A percentile compares a stretch with the other conserved stretches of the same genome.
Evolutionary conservation across 2,329 filamentous ascomycete species (phyloP).

Genomic region (Neonectria hederae): DNA sequence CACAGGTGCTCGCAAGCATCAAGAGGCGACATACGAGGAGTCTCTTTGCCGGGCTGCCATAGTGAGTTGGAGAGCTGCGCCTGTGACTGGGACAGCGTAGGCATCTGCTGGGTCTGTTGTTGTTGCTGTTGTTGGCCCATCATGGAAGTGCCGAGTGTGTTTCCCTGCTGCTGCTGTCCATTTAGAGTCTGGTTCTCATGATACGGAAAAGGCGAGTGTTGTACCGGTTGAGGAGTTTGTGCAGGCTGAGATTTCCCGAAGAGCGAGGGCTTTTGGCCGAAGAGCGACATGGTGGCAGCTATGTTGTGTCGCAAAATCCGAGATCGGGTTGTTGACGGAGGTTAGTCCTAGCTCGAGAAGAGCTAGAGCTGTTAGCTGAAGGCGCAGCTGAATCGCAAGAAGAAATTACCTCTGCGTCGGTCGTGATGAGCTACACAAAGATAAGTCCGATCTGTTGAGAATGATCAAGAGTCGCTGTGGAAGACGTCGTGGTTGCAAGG

Average conservation of each 20-base stretch:
- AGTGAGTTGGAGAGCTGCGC: constrained; percentile 60
- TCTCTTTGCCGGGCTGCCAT: constrained; percentile 63
- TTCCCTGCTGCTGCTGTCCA: constrained; percentile 50
- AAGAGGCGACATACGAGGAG: constrained; percentile 53
- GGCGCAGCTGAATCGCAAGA: constrained; percentile 1
- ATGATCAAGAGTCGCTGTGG: not conserved
- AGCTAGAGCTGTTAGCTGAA: constrained; percentile 19
- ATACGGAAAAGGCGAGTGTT: constrained; percentile 28
- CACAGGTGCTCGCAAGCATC: not conserved
- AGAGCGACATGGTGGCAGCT: constrained; percentile 48
- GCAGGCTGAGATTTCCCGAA: constrained; percentile 52
- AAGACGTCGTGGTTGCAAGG: constrained; percentile 22
- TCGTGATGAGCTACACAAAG: not conserved
- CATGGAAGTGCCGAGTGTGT: constrained; percentile 42
- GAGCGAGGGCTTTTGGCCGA: constrained; percentile 51
- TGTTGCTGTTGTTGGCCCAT: constrained; percentile 52
- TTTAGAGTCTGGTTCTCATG: constrained; percentile 29
- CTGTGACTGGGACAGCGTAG: constrained; percentile 54
- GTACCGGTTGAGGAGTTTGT: constrained; percentile 45
- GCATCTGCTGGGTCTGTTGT: constrained; percentile 55
- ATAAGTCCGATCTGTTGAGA: not conserved
- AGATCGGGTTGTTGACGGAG: constrained; percentile 20
- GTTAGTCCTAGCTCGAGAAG: constrained; percentile 26
- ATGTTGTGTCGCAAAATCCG: constrained; percentile 21
- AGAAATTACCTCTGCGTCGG: not conserved